A percentile compares a stretch with the other conserved stretches of the same genome.
Conservation (phyloP, 1,284 basidiomycete species). For the Ceratobasidium theobromae region DNA sequence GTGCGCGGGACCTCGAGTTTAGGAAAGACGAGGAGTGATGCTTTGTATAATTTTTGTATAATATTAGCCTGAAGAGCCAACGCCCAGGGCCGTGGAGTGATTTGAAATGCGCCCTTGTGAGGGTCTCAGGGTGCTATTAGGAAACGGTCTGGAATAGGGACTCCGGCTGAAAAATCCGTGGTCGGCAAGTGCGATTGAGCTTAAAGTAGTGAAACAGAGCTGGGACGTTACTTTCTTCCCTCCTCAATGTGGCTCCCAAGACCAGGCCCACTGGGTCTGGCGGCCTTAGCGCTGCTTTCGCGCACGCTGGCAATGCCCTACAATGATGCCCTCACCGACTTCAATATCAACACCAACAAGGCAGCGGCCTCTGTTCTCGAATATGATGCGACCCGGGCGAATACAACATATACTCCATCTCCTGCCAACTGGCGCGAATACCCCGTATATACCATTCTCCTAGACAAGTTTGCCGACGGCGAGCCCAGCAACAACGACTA, state of each 20-base stretch:
- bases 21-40: constrained; percentile 2
- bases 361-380: constrained; percentile 68
- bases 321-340: constrained; percentile 70
- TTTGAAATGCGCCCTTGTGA: not conserved
- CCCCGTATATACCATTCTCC: constrained; percentile 80
- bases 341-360: constrained; percentile 84
- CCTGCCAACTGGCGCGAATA: constrained; percentile 85
- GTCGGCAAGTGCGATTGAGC: not conserved
- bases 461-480: constrained; percentile 92
- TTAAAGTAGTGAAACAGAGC: not conserved
- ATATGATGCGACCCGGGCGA: constrained; percentile 64
- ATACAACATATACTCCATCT: constrained; percentile 70
- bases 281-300: constrained; percentile 27
- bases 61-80: too few species aligned
- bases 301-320: constrained; percentile 46
- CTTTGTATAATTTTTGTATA: not conserved
- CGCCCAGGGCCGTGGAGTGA: too few species aligned
- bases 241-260: constrained; percentile 10
- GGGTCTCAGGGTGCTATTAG: not conserved
- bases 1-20: constrained; percentile 24
- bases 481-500: constrained; percentile 88
- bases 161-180: not conserved
- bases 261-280: constrained; percentile 22
- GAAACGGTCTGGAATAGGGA: not conserved
- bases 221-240: not conserved